A percentile compares a stretch with the other conserved stretches of the same genome.
These are phyloP conservation scores for Schizosaccharomyces cryophilus DNA, from an alignment of 805 yeast species.

Conservation along the genomic window DNA sequence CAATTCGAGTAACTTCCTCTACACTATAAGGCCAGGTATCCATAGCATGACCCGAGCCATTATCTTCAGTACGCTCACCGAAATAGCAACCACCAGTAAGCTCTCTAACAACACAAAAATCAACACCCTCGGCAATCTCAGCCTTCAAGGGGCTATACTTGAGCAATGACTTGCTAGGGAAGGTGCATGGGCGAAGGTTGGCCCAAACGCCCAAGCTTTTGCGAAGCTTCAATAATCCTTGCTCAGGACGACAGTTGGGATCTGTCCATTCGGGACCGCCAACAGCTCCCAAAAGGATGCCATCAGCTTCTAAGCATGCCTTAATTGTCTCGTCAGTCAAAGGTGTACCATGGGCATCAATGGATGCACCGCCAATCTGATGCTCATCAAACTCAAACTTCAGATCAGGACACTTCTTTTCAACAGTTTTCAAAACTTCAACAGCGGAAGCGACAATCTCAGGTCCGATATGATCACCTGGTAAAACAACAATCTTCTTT, in stretches of 20 bases:
- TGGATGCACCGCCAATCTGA: constrained; percentile 93
- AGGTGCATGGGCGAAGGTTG: constrained; percentile 87
- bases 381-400: constrained; percentile 60
- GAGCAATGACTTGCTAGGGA: constrained; percentile 60
- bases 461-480: constrained; percentile 87
- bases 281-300: constrained; percentile 91
- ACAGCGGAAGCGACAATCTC: constrained; percentile 79
- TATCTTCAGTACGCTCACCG: constrained; percentile 86
- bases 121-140: constrained; percentile 70
- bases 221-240: constrained; percentile 79
- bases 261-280: constrained; percentile 98
- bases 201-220: constrained; percentile 88
- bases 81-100: constrained; percentile 95
- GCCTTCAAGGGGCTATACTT: constrained; percentile 72
- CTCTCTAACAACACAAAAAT: constrained; percentile 83
- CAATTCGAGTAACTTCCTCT: constrained; percentile 79
- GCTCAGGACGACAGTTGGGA: constrained; percentile 89
- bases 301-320: constrained; percentile 71
- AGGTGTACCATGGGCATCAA: constrained; percentile 87
- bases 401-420: constrained; percentile 24
- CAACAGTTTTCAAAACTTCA: constrained; percentile 65
- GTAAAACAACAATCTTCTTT: not conserved
- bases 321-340: constrained; percentile 62
- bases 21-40: constrained; percentile 86
- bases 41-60: constrained; percentile 64